Evolutionary conservation across 139 green algal species (phyloP).

Genomic region (Chlamydomonas incerta): DNA sequence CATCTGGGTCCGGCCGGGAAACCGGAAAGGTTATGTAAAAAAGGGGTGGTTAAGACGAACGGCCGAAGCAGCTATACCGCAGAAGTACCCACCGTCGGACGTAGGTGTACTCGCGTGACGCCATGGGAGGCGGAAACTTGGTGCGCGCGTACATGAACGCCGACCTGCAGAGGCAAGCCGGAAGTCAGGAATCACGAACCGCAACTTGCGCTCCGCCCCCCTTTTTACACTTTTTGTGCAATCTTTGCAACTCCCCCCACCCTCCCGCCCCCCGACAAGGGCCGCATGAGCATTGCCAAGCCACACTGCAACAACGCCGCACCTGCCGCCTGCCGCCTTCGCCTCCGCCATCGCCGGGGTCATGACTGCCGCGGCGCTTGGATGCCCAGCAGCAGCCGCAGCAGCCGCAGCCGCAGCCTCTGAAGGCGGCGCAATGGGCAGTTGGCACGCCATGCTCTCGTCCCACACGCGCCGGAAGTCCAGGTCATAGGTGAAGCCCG

Average conservation of each 20-base stretch:
- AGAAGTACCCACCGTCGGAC: conserved; percentile 65
- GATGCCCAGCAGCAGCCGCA: neutral
- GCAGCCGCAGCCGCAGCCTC: no score
- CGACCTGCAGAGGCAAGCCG: conserved; percentile 11
- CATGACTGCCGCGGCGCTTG: neutral
- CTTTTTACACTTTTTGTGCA: no score
- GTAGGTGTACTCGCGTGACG: conserved; percentile 73
- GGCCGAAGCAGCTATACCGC: no score
- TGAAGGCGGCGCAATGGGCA: conserved; percentile 23
- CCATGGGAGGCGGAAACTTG: conserved; percentile 80
- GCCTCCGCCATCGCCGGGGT: conserved; percentile 6
- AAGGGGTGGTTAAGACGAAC: no score
- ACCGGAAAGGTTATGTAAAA: no score
- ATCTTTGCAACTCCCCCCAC: neutral
- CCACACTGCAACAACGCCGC: no score
- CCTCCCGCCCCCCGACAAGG: no score
- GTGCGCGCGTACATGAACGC: conserved; percentile 64
- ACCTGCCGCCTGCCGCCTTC: neutral
- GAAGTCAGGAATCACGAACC: no score
- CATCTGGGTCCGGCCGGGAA: no score
- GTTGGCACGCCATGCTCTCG: conserved; percentile 33
- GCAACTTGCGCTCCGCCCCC: no score
- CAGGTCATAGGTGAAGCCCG: conserved; percentile 74
- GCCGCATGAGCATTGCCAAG: no score
- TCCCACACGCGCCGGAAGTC: conserved; percentile 65